Evolutionary conservation across 1,284 basidiomycete species (phyloP), one percentile per base, ranked within the genome.

Genomic region (Moniliophthora roreri): DNA sequence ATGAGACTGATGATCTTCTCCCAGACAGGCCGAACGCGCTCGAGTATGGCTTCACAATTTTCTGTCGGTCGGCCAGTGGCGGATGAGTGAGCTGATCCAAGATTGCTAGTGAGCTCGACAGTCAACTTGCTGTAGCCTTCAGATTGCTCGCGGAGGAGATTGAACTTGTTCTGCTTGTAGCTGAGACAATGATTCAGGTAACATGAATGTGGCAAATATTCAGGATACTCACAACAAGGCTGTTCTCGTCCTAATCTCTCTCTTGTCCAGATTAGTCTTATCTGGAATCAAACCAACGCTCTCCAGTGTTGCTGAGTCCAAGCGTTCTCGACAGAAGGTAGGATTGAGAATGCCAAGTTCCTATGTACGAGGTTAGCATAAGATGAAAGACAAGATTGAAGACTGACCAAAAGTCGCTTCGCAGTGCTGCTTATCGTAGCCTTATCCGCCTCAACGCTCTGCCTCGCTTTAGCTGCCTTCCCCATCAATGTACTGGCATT

Each of bases 151-250:
- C 97, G 89, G 9, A 98, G 81, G 32, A 99, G 81, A 64, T 99
- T 99, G 78, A 95, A 98, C 71, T 98, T 98, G 72, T 95, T 95
- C 70, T 99, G 97, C 69, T 96, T 98, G 80, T 96, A 99, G 71
- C 89, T 92, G 62, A 53, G 50, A 39, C 37, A 45, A 47, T 54
- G 15, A 51, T 26, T 23, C 23, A 54, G 13, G 37, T 54, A 40
- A 34, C 52, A 38, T 40, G 24, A 23, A 42, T 49, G 5, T 28
- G 36, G 45, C 45, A 6, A 26, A 35, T 8, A 15, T 26, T 5
- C 9, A 18, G 34, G 42, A 26, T 45, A 81, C 89, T 67, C 67
- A 93, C 90, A 91, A 91, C 50, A 91, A 73, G 13, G 82, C 85
- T 0, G 91, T 93, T 51, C 89, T 77, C 24, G 81, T 84, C 58